Evolutionary conservation across 139 green algal genomes (phyloP).

Genomic region (Closterium sp.): DNA sequence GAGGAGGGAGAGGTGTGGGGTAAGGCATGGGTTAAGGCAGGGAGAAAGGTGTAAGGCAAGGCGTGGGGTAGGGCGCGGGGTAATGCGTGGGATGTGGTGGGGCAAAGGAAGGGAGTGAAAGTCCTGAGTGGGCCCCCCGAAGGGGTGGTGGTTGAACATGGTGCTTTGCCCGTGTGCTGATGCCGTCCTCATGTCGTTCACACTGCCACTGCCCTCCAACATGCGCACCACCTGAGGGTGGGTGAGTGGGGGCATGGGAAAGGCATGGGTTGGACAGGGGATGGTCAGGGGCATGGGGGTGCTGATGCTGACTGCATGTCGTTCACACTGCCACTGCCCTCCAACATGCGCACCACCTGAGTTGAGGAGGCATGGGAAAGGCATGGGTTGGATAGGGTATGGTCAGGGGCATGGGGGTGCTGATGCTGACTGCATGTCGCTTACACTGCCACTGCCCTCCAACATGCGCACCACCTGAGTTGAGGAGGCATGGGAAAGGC

Average conservation of each 20-base stretch:
- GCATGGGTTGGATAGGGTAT: not conserved
- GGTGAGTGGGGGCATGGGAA: not conserved
- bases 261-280: not conserved
- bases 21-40: not conserved
- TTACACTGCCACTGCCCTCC: not conserved
- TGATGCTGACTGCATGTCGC: not conserved
- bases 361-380: too few relatives aligned
- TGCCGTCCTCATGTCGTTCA: not conserved
- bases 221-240: not conserved
- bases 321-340: not conserved
- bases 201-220: not conserved
- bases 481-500: not conserved
- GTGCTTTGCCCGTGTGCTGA: not conserved
- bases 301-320: not conserved
- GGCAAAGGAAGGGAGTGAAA: not conserved
- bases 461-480: not conserved
- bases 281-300: too few relatives aligned
- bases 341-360: not conserved
- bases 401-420: not conserved
- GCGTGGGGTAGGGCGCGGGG: too few relatives aligned
- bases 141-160: not conserved
- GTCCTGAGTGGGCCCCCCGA: conserved; percentile 8
- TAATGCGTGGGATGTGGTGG: too few relatives aligned
- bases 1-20: not conserved
- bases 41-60: not conserved